These are phyloP conservation scores for Tolypocladium inflatum DNA, from an alignment of 2,329 filamentous ascomycete genomes.

Conservation along the genomic window DNA sequence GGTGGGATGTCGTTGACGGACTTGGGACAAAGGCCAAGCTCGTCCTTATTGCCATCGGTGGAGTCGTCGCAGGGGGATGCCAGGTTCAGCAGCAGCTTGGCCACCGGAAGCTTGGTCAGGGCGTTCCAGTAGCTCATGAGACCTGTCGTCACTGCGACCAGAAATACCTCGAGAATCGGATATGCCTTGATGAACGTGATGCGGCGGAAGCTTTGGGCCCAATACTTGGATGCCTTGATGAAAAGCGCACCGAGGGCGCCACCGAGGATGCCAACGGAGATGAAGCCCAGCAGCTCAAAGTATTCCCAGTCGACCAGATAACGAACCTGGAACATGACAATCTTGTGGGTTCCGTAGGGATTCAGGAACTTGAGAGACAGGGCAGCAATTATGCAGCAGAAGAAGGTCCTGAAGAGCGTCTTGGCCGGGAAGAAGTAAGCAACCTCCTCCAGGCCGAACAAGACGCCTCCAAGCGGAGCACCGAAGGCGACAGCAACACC, in stretches of 20 bases:
- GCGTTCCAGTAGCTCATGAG: conserved; percentile 88
- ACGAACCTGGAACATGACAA: conserved; percentile 90
- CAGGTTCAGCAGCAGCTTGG: conserved; percentile 82
- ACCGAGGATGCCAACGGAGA: conserved; percentile 77
- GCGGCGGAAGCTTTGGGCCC: conserved; percentile 82
- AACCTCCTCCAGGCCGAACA: conserved; percentile 93
- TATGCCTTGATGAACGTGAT: conserved; percentile 71
- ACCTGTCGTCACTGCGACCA: conserved; percentile 80
- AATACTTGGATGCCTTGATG: conserved; percentile 87
- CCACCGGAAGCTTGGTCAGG: conserved; percentile 80
- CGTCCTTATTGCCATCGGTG: conserved; percentile 50
- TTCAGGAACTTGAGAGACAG: conserved; percentile 91
- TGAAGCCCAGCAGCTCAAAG: conserved; percentile 80
- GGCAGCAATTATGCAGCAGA: conserved; percentile 91
- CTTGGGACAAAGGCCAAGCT: conserved; percentile 69
- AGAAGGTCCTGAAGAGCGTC: conserved; percentile 94
- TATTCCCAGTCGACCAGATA: conserved; percentile 88
- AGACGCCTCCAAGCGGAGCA: conserved; percentile 74
- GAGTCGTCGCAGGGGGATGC: conserved; percentile 72
- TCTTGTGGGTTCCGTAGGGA: conserved; percentile 91
- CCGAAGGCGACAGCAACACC: conserved; percentile 93
- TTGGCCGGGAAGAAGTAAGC: conserved; percentile 97
- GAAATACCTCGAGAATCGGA: conserved; percentile 76
- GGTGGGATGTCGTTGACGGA: conserved; percentile 66
- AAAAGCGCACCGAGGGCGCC: conserved; percentile 82